Base-by-base conservation (phyloP, 1,284 basidiomycete species). In the Ustilago shanxiensis region DNA sequence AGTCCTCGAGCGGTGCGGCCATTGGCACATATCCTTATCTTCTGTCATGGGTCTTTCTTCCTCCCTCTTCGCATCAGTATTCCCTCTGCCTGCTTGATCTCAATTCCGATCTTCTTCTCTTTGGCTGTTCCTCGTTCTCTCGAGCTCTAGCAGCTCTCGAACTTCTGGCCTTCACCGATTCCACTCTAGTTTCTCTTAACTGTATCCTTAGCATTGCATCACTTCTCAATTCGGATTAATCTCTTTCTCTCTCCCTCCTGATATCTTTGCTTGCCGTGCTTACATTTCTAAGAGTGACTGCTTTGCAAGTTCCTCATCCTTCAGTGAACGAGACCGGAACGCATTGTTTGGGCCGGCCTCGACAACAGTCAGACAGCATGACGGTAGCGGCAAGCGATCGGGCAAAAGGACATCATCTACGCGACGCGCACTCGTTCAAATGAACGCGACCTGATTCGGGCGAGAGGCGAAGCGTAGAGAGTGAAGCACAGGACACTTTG, bases 171-270 rank as follows among this genome's bases (percentile, higher is more conserved):
- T 49, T 26, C 8, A 3, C n/a, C 4, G 10, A 45, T 18, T n/a
- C 28, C 53, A 14, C 33, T 31, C 35, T 50, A 24, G 31, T 35
- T 2, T 28, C 26, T 24, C 18, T 39, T 41, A 16, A 54, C 68
- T 71, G 58, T 71, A 71, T 71, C 58, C 51, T 58, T 71, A 71
- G 58, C 62, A 71, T 37, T 28, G 63, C 69, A 66, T 65, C 16
- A 55, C 29, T 28, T 35, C 50, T 20, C 26, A 20, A 53, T 61
- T 39, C 29, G 16, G 24, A 16, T 44, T 24, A 26, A 24, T 50
- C 9, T 35, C 35, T n/a, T n/a, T n/a, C n/a, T n/a, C n/a, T n/a
- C n/a, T n/a, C n/a, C n/a, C n/a, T n/a, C n/a, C n/a, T n/a, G n/a
- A n/a, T n/a, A n/a, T 18, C 28, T n/a, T 35, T 14, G 10, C 26